These are phyloP conservation scores for Diaporthe longicolla DNA, from an alignment of 2,329 filamentous ascomycete genomes.

Conservation along the genomic window DNA sequence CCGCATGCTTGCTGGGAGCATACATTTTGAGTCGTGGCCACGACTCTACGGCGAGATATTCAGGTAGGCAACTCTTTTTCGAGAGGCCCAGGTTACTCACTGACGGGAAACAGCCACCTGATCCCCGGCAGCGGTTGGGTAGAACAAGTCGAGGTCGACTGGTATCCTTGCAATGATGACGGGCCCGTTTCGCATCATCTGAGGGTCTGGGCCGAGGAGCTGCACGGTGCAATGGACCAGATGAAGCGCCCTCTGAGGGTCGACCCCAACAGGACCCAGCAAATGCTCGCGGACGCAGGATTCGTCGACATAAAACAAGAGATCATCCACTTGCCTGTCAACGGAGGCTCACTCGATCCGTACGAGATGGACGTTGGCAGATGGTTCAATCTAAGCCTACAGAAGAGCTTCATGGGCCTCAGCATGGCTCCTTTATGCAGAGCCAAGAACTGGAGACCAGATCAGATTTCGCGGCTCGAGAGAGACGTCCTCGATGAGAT, in stretches of 20 bases:
- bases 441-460: constrained; percentile 70
- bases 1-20: constrained; percentile 83
- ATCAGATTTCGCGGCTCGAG: constrained; percentile 75
- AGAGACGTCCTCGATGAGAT: constrained; percentile 77
- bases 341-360: constrained; percentile 77
- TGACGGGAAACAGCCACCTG: constrained; percentile 73
- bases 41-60: constrained; percentile 80
- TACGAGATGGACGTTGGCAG: constrained; percentile 78
- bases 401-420: constrained; percentile 79
- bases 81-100: constrained; percentile 29
- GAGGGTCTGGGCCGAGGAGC: constrained; percentile 76
- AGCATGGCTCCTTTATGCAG: constrained; percentile 81
- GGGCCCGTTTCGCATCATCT: constrained; percentile 68
- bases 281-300: constrained; percentile 76
- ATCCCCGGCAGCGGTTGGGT: constrained; percentile 81
- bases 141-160: constrained; percentile 93
- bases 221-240: constrained; percentile 77
- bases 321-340: constrained; percentile 78
- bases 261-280: constrained; percentile 65
- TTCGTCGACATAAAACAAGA: constrained; percentile 85
- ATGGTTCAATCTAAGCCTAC: constrained; percentile 88
- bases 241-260: constrained; percentile 76
- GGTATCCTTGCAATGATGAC: constrained; percentile 80
- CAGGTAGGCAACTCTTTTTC: constrained; percentile 60
- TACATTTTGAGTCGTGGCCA: constrained; percentile 75